Conservation (phyloP, 805 yeast genomes). For the Metschnikowia hibisci region DNA sequence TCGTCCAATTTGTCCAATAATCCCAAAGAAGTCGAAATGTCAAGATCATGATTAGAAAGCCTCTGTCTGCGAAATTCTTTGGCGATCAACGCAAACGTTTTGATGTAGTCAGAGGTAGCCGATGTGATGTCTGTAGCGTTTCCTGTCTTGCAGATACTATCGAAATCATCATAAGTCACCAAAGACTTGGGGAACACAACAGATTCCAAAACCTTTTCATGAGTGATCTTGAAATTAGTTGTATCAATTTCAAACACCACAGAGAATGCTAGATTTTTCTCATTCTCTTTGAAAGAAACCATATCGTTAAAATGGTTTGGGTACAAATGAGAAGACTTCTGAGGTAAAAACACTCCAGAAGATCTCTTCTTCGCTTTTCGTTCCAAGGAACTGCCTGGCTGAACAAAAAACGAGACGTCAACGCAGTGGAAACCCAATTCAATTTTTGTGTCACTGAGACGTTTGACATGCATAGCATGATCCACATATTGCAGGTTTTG, state of each 20-base stretch:
- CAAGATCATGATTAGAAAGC: constrained; percentile 46
- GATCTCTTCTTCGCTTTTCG: constrained; percentile 89
- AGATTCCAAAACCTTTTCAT: constrained; percentile 74
- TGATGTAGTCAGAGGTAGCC: constrained; percentile 62
- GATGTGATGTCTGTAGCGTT: constrained; percentile 34
- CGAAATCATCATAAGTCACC: constrained; percentile 54
- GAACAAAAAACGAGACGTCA: constrained; percentile 71
- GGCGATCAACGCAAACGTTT: constrained; percentile 61
- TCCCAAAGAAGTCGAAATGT: constrained; percentile 52
- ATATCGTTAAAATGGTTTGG: constrained; percentile 62
- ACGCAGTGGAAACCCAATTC: constrained; percentile 84
- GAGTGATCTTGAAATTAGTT: constrained; percentile 63
- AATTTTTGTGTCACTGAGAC: constrained; percentile 53
- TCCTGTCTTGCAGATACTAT: constrained; percentile 40
- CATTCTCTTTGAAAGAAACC: constrained; percentile 58
- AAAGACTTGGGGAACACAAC: constrained; percentile 59
- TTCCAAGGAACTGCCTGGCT: constrained; percentile 73
- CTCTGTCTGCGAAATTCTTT: constrained; percentile 69
- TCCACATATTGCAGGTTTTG: constrained; percentile 61
- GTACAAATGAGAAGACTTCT: constrained; percentile 60
- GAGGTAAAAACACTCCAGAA: constrained; percentile 83
- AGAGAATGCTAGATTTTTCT: constrained; percentile 63
- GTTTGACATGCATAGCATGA: constrained; percentile 77
- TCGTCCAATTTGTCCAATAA: constrained; percentile 81
- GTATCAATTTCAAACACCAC: constrained; percentile 80